phyloP scores from a whole-genome alignment of 1,139 yeast species.

The Candida dubliniensis region DNA sequence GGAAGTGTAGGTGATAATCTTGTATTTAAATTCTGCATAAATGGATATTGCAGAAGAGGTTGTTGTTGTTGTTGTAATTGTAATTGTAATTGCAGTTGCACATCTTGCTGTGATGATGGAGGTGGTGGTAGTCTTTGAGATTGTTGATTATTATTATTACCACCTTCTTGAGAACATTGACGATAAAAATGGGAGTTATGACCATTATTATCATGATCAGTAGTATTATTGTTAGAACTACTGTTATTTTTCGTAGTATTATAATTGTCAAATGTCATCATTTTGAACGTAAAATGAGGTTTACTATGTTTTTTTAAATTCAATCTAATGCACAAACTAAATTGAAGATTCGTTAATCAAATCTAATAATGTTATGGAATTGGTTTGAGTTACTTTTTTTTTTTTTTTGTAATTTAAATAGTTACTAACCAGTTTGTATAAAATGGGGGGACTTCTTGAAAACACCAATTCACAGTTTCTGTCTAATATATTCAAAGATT shows the following conservation, averaged over 20 bases:
- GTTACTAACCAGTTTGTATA: too few relatives aligned
- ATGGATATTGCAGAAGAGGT: background rate
- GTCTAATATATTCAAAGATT: too few relatives aligned
- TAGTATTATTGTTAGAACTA: background rate
- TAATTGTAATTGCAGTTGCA: background rate
- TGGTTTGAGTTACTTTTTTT: background rate
- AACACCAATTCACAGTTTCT: too few relatives aligned
- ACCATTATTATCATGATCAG: background rate
- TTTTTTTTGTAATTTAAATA: too few relatives aligned
- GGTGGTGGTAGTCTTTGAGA: background rate
- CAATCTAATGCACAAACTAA: background rate
- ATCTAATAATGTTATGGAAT: background rate
- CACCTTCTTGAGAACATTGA: background rate
- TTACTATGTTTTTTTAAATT: background rate
- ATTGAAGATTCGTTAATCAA: background rate
- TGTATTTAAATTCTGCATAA: background rate
- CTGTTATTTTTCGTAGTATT: background rate
- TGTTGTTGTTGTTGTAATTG: constrained; percentile 1
- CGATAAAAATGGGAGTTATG: background rate
- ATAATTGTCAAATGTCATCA: background rate
- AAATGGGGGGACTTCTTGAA: too few relatives aligned
- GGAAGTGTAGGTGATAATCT: background rate
- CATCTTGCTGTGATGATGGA: background rate
- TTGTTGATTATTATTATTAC: background rate
- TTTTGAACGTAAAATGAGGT: background rate